Percentiles rank a stretch among this genome's conserved stretches.
Conservation (phyloP, 1,284 basidiomycete genomes). For the Ceratobasidium sp. region DNA sequence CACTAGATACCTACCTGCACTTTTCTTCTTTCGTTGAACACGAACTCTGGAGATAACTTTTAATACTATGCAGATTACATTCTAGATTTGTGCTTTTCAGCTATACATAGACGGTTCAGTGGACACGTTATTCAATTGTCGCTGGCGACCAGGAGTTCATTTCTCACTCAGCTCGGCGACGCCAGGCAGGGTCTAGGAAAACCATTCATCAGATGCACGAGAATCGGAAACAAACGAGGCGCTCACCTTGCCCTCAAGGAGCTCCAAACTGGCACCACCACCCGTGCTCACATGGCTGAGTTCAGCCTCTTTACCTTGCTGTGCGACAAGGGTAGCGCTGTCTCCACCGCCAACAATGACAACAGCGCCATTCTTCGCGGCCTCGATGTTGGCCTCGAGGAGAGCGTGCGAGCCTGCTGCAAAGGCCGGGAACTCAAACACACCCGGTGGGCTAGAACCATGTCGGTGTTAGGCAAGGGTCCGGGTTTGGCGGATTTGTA, state of each 20-base stretch:
- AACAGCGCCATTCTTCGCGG: constrained; percentile 83
- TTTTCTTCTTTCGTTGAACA: constrained; percentile 14
- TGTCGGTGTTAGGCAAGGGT: background rate
- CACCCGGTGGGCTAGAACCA: constrained; percentile 79
- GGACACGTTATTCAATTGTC: background rate
- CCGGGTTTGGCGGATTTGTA: constrained; percentile 1
- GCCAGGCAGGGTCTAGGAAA: constrained; percentile 73
- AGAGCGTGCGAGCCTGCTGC: constrained; percentile 85
- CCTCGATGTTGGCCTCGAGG: constrained; percentile 87
- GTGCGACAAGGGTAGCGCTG: constrained; percentile 88
- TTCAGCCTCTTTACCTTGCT: constrained; percentile 82
- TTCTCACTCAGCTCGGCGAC: constrained; percentile 82
- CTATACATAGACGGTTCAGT: constrained; percentile 2
- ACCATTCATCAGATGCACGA: background rate
- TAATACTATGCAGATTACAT: constrained; percentile 38
- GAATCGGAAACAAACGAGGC: background rate
- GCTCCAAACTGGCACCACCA: constrained; percentile 93
- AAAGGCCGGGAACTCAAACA: constrained; percentile 96
- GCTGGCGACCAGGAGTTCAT: constrained; percentile 47
- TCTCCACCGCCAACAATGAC: constrained; percentile 96
- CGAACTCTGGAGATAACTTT: constrained; percentile 18
- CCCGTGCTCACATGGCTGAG: constrained; percentile 97
- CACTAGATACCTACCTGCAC: constrained; percentile 15
- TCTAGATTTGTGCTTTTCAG: constrained; percentile 35
- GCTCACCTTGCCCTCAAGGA: constrained; percentile 91